Evolutionary conservation across 495 filamentous ascomycete genomes (phyloP).

Genomic region (Penicillium roqueforti): DNA sequence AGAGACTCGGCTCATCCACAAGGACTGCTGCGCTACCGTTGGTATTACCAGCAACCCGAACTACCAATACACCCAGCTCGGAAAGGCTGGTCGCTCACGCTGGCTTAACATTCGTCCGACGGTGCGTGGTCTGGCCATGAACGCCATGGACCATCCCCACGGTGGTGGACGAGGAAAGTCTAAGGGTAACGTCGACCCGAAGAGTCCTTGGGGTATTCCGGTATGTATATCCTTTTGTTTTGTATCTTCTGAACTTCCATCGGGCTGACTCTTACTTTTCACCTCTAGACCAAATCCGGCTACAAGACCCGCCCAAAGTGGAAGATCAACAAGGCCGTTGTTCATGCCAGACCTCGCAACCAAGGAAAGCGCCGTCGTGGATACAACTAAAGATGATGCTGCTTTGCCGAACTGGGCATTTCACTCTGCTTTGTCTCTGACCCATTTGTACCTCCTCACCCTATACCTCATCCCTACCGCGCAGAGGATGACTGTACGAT

Average conservation of each 20-base stretch:
- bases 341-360: constrained; percentile 68
- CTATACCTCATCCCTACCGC: constrained; percentile 18
- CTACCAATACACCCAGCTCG: constrained; percentile 81
- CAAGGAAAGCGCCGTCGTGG: constrained; percentile 63
- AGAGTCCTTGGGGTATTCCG: constrained; percentile 92
- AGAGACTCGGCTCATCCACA: constrained; percentile 80
- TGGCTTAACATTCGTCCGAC: constrained; percentile 94
- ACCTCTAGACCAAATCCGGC: constrained; percentile 77
- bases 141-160: constrained; percentile 93
- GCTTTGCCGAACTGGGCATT: neutral
- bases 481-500: constrained; percentile 26
- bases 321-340: constrained; percentile 79
- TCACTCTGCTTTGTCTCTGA: constrained; percentile 13
- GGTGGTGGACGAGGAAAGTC: constrained; percentile 98
- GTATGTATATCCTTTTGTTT: constrained; percentile 52
- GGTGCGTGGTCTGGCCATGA: constrained; percentile 96
- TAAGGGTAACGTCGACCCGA: constrained; percentile 92
- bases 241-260: neutral
- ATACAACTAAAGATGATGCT: constrained; percentile 32
- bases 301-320: constrained; percentile 85
- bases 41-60: constrained; percentile 91
- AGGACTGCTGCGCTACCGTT: constrained; percentile 89
- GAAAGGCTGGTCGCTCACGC: constrained; percentile 87
- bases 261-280: constrained; percentile 17
- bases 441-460: constrained; percentile 10